phyloP scores from a whole-genome alignment of 352 stramenopile genomes.

The Saprolegnia parasitica region DNA sequence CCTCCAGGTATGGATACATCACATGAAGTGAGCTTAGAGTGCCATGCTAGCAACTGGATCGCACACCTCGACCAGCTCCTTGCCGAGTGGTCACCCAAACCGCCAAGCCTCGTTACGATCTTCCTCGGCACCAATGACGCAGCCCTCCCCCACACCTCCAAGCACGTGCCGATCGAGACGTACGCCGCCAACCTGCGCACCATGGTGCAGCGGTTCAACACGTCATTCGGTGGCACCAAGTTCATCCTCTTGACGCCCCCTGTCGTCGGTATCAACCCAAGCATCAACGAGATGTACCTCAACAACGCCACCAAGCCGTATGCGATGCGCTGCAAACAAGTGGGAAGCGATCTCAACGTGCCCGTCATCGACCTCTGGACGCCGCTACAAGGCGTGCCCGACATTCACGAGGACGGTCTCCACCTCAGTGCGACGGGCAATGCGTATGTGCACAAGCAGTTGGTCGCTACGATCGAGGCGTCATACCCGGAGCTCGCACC shows the following conservation, averaged over 20 bases:
- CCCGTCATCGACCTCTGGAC: conserved; percentile 5
- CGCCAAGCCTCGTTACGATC: neutral
- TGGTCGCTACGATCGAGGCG: neutral
- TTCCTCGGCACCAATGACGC: neutral
- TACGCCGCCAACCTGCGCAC: neutral
- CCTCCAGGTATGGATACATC: too few relatives aligned
- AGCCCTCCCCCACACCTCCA: neutral
- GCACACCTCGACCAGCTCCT: too few relatives aligned
- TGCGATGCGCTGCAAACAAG: neutral
- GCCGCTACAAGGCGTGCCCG: neutral
- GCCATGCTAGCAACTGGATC: too few relatives aligned
- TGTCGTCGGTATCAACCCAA: neutral
- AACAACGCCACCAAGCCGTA: neutral
- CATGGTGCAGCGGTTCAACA: neutral
- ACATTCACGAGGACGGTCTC: neutral
- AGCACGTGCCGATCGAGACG: neutral
- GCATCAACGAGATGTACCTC: neutral
- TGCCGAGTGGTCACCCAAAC: neutral
- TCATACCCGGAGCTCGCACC: neutral
- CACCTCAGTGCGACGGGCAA: neutral
- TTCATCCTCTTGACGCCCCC: neutral
- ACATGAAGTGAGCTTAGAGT: too few relatives aligned
- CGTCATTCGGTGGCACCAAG: too few relatives aligned
- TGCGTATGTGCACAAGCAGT: neutral
- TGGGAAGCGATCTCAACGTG: neutral